Base-by-base conservation (phyloP, 495 filamentous ascomycete species). In the Talaromyces proteolyticus region DNA sequence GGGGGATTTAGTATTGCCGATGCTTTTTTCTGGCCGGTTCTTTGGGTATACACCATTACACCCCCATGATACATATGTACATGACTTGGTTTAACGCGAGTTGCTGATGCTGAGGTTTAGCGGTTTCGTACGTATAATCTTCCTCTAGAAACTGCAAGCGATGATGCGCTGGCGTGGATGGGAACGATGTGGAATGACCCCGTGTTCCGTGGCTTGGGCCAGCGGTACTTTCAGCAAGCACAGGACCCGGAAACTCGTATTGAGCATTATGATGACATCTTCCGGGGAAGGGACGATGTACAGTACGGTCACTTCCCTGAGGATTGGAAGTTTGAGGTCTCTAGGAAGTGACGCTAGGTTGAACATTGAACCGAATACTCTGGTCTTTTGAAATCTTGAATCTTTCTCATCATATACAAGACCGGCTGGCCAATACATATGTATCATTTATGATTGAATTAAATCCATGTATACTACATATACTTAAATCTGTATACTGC, bases 141-240 rank as follows among this genome's bases (percentile, higher is more conserved):
- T 38, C 70, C 71, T 3, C 51, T 74, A 38, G 57, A 55, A 12
- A 56, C 57, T 6, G 71, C 68, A 8, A 66, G 48, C 6, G 47
- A 56, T 5, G 68, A 74, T 39, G 70, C 58, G 3, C 48, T 73
- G 18, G 56, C 60, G 5, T 75, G 71, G 73, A 73, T 73, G 60
- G 60, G 53, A 26, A 73, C 56, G 20, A 75, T 77, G 68, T 75
- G 74, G 74, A 70, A 63, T 51, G 67, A 74, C 53, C 69, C 72
- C 0, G 41, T 40, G 7, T 58, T 75, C 18, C 60, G 57, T 49
- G 42, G 38, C 1, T 42, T 75, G 44, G 55, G 29, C 1, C 55
- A 59, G 21, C 60, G 60, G 12, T 76, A 72, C 44, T 66, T 66
- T 44, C 55, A 52, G 21, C 73, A 76, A 47, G 66, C 65, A 0